A percentile compares a stretch with the other conserved stretches of the same genome.
phyloP scores from a whole-genome alignment of 805 yeast species.

The Danielia oregonensis region DNA sequence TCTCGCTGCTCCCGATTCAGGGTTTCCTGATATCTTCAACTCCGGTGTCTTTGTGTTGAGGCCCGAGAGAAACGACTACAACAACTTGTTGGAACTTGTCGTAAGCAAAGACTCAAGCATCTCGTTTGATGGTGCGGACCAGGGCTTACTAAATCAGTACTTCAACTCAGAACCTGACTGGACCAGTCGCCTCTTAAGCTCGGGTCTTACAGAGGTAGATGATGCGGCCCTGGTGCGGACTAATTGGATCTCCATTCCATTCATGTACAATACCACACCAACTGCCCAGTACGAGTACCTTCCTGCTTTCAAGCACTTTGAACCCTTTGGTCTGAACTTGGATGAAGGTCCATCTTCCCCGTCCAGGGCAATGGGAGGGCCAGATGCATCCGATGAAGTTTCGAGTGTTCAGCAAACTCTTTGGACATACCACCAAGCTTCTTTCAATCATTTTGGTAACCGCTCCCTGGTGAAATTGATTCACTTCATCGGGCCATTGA shows the following conservation, averaged over 20 bases:
- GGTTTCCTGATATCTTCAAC: slow-evolving; percentile 19
- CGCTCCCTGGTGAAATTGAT: slow-evolving; percentile 43
- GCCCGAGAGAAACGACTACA: slow-evolving; percentile 12
- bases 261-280: slow-evolving; percentile 78
- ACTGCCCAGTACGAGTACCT: slow-evolving; percentile 60
- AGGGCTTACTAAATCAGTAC: slow-evolving; percentile 79
- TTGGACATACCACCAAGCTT: slow-evolving; percentile 4
- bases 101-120: slow-evolving; percentile 14
- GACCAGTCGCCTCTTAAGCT: slow-evolving; percentile 20
- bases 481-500: slow-evolving; percentile 64
- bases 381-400: neutral
- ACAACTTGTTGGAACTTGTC: slow-evolving; percentile 29
- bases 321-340: neutral
- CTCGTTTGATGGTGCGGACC: slow-evolving; percentile 87
- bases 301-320: slow-evolving; percentile 63
- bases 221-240: slow-evolving; percentile 8
- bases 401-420: neutral
- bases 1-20: slow-evolving; percentile 19
- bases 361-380: neutral
- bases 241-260: slow-evolving; percentile 73
- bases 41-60: slow-evolving; percentile 17
- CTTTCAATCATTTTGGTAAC: slow-evolving; percentile 6
- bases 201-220: slow-evolving; percentile 2
- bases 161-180: slow-evolving; percentile 47
- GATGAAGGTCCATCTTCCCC: neutral